These are phyloP conservation scores for Cinnamomum micranthum DNA, from an alignment of 164 flowering plant genomes.

Conservation along the genomic window DNA sequence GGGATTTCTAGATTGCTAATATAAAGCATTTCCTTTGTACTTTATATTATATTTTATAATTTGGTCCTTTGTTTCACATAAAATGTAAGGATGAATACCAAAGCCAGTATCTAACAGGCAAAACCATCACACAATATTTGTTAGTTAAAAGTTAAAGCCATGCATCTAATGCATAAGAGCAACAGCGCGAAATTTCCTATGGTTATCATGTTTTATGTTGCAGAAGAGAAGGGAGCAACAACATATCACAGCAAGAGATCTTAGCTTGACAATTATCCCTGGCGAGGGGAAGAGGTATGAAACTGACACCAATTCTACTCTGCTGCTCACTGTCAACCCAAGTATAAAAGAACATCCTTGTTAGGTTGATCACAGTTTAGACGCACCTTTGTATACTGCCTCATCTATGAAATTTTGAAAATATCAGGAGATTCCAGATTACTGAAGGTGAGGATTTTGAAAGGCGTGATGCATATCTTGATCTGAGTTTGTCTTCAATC, in stretches of 20 bases:
- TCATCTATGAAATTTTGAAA: background rate
- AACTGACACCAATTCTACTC: background rate
- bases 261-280: background rate
- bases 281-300: background rate
- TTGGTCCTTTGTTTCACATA: no score
- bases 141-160: no score
- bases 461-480: background rate
- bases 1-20: no score
- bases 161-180: no score
- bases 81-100: no score
- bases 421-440: constrained; percentile 1
- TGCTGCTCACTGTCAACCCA: background rate
- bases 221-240: constrained; percentile 1
- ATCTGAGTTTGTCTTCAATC: constrained; percentile 1
- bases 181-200: no score
- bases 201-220: background rate
- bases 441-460: background rate
- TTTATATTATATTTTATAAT: no score
- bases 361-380: background rate
- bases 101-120: no score
- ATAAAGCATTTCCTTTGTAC: no score
- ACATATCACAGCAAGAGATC: background rate
- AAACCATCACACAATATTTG: no score
- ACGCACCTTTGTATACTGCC: background rate
- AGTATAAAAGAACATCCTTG: background rate